Percentiles rank a stretch among this genome's conserved stretches.
phyloP scores from a whole-genome alignment of 345 rosid species.

The Dipteronia dyeriana region DNA sequence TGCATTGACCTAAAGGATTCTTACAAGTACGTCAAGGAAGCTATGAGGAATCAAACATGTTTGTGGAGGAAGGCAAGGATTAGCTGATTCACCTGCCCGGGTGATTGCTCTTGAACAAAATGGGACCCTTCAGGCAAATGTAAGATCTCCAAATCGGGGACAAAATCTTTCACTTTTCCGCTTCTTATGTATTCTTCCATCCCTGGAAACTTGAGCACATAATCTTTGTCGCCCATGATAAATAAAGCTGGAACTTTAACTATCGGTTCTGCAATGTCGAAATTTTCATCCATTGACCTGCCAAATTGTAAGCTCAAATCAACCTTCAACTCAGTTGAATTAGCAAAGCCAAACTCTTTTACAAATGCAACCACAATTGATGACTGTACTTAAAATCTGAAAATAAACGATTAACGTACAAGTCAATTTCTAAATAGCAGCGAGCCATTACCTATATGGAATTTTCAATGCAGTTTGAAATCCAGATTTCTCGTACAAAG shows the following conservation, averaged over 20 bases:
- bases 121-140: conserved; percentile 55
- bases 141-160: conserved; percentile 45
- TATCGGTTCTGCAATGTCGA: conserved; percentile 24
- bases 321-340: background rate
- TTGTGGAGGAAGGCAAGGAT: conserved; percentile 43
- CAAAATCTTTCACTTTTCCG: conserved; percentile 41
- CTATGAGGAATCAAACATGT: conserved; percentile 12
- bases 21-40: background rate
- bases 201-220: conserved; percentile 48
- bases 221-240: conserved; percentile 58
- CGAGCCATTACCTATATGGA: conserved; percentile 48
- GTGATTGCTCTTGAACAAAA: conserved; percentile 60
- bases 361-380: background rate
- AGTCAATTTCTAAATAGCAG: background rate
- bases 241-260: conserved; percentile 46
- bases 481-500: conserved; percentile 55
- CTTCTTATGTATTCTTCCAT: conserved; percentile 46
- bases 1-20: background rate
- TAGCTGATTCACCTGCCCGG: conserved; percentile 48
- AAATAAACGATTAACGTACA: background rate
- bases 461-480: conserved; percentile 53
- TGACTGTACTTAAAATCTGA: background rate
- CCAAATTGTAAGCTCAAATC: background rate
- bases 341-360: background rate
- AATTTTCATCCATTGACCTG: conserved; percentile 32